Evolutionary conservation across 106 monocot species (phyloP).

Genomic region (Platanthera zijinensis): DNA sequence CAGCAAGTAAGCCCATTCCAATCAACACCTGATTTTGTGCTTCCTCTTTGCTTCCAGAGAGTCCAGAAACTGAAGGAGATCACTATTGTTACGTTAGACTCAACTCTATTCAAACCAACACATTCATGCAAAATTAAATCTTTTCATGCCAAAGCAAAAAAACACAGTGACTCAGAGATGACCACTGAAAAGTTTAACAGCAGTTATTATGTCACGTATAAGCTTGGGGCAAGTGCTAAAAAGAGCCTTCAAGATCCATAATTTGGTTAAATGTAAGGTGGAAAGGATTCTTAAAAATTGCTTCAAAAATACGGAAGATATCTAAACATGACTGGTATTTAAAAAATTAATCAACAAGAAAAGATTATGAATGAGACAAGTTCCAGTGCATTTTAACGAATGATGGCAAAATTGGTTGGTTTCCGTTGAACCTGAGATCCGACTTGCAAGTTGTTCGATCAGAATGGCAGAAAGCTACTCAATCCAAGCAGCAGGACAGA

Average conservation of each 20-base stretch:
- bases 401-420: no score
- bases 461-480: no score
- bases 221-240: not conserved
- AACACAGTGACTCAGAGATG: no score
- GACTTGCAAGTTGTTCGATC: no score
- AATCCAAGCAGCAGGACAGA: no score
- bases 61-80: conserved; percentile 64
- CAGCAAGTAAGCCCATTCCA: conserved; percentile 95
- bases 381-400: not conserved
- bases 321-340: not conserved
- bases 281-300: not conserved
- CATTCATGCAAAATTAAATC: not conserved
- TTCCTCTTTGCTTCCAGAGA: conserved; percentile 82
- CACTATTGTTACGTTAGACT: not conserved
- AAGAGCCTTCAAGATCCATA: not conserved
- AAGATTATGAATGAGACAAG: not conserved
- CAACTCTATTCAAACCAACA: not conserved
- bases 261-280: not conserved
- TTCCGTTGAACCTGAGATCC: no score
- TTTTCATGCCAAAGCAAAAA: not conserved
- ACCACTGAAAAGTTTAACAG: not conserved
- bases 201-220: not conserved
- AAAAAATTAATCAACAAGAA: not conserved
- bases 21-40: conserved; percentile 86
- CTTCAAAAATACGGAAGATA: conserved; percentile 1